Evolutionary conservation across 306 rosid species (phyloP).

Genomic region (Chamaecrista fasciculata): DNA sequence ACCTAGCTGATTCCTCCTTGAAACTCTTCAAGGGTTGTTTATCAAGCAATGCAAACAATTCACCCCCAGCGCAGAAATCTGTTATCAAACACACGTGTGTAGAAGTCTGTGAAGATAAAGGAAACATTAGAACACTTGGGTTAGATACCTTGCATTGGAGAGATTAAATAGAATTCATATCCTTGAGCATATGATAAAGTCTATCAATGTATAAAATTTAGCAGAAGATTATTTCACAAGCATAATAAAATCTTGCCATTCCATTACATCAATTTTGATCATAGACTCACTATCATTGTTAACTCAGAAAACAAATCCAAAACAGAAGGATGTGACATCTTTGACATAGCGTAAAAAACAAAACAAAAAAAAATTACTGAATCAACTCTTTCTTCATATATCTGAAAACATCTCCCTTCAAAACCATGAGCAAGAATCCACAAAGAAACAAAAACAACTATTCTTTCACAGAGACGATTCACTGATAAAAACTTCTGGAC

Average conservation of each 20-base stretch:
- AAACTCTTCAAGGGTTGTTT: slow-evolving; percentile 87
- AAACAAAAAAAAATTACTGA: background rate
- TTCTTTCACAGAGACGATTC: background rate
- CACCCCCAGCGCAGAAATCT: slow-evolving; percentile 89
- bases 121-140: slow-evolving; percentile 24
- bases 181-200: background rate
- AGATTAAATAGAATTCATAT: background rate
- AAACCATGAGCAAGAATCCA: background rate
- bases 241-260: background rate
- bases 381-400: background rate
- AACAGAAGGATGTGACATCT: background rate
- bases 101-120: slow-evolving; percentile 59
- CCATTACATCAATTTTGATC: background rate
- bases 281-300: background rate
- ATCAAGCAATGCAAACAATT: slow-evolving; percentile 89
- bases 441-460: background rate
- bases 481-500: background rate
- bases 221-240: background rate
- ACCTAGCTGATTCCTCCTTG: slow-evolving; percentile 93
- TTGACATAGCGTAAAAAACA: background rate
- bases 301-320: background rate
- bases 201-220: background rate
- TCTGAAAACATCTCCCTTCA: background rate
- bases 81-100: slow-evolving; percentile 94
- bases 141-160: background rate